Conservation (phyloP, 768 basidiomycete species). For the Collybiopsis confluens region DNA sequence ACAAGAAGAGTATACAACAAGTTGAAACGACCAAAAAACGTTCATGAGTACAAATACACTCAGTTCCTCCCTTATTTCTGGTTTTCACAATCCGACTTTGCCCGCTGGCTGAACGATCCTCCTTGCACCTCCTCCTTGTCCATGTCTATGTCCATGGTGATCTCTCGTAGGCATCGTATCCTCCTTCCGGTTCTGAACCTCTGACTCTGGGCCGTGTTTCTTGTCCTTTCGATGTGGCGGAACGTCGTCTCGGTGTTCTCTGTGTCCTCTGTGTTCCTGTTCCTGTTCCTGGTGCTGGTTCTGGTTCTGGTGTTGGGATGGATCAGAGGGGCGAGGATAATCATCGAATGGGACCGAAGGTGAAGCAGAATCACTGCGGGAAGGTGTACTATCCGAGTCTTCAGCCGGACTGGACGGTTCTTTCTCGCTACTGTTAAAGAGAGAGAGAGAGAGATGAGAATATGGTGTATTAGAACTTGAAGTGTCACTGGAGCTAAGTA, state of each 20-base stretch:
- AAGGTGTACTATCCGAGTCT: not conserved
- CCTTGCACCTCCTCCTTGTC: not conserved
- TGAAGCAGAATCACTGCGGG: not conserved
- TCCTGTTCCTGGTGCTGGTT: not conserved
- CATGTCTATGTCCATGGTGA: not conserved
- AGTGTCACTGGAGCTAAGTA: too few relatives aligned
- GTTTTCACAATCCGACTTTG: not conserved
- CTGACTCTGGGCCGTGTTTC: not conserved
- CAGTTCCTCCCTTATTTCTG: too few relatives aligned
- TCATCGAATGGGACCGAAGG: not conserved
- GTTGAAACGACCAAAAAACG: too few relatives aligned
- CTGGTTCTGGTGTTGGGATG: not conserved
- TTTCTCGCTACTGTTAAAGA: not conserved
- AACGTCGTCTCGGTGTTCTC: not conserved
- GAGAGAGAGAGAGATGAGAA: not conserved
- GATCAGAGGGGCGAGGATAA: not conserved
- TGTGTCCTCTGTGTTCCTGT: not conserved
- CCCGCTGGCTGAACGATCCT: constrained; percentile 2
- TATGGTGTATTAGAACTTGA: too few relatives aligned
- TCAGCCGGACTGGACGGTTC: too few relatives aligned
- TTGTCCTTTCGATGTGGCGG: not conserved
- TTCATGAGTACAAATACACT: too few relatives aligned
- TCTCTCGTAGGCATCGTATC: constrained; percentile 2
- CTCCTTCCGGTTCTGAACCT: not conserved
- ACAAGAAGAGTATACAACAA: too few relatives aligned